Conservation (phyloP, 495 filamentous ascomycete genomes). For the Aeminium ludgeri region DNA sequence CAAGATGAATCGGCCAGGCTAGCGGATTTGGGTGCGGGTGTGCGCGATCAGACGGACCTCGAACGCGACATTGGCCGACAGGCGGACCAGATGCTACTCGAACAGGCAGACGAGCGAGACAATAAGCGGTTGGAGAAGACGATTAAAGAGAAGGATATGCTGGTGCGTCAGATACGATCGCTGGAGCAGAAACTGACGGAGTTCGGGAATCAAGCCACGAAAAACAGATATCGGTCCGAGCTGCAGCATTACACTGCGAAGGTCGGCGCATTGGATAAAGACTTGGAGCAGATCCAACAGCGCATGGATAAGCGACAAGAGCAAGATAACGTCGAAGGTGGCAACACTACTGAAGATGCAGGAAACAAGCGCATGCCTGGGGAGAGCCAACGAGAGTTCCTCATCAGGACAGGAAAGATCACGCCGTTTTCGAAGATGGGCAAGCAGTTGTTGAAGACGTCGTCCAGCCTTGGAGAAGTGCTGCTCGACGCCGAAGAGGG, state of each 20-base stretch:
- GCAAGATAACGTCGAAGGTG: conserved; percentile 29
- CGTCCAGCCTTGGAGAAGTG: conserved; percentile 38
- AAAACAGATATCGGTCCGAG: conserved; percentile 40
- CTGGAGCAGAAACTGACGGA: conserved; percentile 35
- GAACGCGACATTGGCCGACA: conserved; percentile 34
- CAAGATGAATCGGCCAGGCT: conserved; percentile 9
- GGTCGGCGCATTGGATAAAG: conserved; percentile 42
- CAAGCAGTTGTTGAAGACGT: conserved; percentile 10
- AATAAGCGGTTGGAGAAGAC: conserved; percentile 71
- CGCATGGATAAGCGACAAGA: conserved; percentile 60
- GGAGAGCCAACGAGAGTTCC: conserved; percentile 71
- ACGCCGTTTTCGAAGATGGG: conserved; percentile 72
- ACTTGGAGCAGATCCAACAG: conserved; percentile 58
- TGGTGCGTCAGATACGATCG: conserved; percentile 32
- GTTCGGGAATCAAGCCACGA: conserved; percentile 30
- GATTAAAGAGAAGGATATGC: conserved; percentile 39
- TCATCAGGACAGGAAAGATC: conserved; percentile 92
- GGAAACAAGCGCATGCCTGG: conserved; percentile 46
- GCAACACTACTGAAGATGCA: conserved; percentile 16
- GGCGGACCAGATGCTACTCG: conserved; percentile 59
- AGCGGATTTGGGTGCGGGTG: conserved; percentile 30
- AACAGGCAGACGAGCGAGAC: conserved; percentile 77
- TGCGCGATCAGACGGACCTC: conserved; percentile 68
- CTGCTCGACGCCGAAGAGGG: conserved; percentile 63
- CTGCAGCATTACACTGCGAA: conserved; percentile 44